A percentile compares a stretch with the other conserved stretches of the same genome.
Evolutionary conservation across 495 filamentous ascomycete species (phyloP).

Genomic region (Penicillium pancosmium): DNA sequence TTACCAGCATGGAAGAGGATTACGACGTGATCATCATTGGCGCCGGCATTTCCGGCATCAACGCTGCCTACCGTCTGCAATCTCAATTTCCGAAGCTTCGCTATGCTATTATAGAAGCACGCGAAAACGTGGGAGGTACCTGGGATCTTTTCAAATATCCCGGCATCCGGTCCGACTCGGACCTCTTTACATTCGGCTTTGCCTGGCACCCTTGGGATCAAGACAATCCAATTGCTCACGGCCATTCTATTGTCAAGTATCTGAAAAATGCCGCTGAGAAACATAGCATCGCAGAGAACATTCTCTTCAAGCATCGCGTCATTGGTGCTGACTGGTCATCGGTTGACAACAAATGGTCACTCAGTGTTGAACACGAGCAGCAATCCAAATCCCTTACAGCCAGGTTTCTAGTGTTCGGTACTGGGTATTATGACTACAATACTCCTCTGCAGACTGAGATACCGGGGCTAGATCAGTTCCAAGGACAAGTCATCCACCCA

Average conservation of each 20-base stretch:
- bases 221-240: constrained; percentile 54
- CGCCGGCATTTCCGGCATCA: constrained; percentile 44
- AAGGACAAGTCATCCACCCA: constrained; percentile 41
- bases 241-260: constrained; percentile 54
- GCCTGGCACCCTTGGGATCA: constrained; percentile 62
- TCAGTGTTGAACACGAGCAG: constrained; percentile 33
- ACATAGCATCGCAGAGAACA: constrained; percentile 57
- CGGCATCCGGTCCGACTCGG: constrained; percentile 59
- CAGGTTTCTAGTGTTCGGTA: constrained; percentile 13
- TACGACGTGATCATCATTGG: constrained; percentile 44
- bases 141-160: constrained; percentile 67
- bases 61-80: constrained; percentile 61
- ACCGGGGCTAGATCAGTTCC: constrained; percentile 26
- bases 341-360: constrained; percentile 52
- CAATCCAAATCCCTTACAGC: not conserved
- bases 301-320: constrained; percentile 52
- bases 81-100: constrained; percentile 48
- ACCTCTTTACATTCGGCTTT: constrained; percentile 61
- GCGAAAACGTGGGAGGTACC: constrained; percentile 59
- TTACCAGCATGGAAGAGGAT: constrained; percentile 14
- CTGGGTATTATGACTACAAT: constrained; percentile 48
- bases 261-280: constrained; percentile 52
- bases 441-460: constrained; percentile 46
- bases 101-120: constrained; percentile 59
- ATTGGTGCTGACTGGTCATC: constrained; percentile 48